Evolutionary conservation across 371 early-diverging fungal species (phyloP).

Genomic region (Funneliformis caledonium): DNA sequence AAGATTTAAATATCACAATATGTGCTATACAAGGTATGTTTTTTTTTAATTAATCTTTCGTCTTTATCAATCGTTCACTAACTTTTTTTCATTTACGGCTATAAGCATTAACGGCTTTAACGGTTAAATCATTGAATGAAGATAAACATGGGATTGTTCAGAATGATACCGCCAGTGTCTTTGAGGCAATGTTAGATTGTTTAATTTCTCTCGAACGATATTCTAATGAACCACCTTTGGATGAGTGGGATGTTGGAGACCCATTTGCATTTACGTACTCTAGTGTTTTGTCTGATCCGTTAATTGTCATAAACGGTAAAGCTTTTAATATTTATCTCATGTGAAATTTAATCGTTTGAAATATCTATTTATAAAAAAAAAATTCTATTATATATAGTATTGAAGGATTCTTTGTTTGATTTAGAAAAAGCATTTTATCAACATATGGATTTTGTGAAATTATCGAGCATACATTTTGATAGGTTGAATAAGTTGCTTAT

Average conservation of each 20-base stretch:
- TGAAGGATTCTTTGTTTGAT: slow-evolving; percentile 28
- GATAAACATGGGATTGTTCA: slow-evolving; percentile 36
- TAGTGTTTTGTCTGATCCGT: slow-evolving; percentile 9
- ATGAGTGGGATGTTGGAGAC: slow-evolving; percentile 33
- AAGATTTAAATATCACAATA: slow-evolving; percentile 19
- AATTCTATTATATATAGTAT: not conserved
- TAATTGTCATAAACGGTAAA: slow-evolving; percentile 17
- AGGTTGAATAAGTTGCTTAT: slow-evolving; percentile 22
- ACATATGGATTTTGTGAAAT: slow-evolving; percentile 17
- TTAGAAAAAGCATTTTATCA: slow-evolving; percentile 3
- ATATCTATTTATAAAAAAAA: not conserved
- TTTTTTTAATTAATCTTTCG: not conserved
- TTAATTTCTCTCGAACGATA: slow-evolving; percentile 27
- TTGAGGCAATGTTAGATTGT: slow-evolving; percentile 31
- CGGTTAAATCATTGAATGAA: slow-evolving; percentile 8
- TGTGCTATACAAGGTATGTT: slow-evolving; percentile 28
- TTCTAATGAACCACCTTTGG: slow-evolving; percentile 32
- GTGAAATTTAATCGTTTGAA: not conserved
- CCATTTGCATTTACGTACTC: not conserved
- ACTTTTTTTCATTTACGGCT: not conserved
- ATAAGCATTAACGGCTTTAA: slow-evolving; percentile 30
- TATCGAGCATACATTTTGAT: slow-evolving; percentile 19
- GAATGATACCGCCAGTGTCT: slow-evolving; percentile 26
- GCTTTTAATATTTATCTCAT: not conserved
- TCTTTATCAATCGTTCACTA: too few species aligned